Conservation (phyloP, 129 eudicot species). For the Pseudognaphalium luteoalbum region DNA sequence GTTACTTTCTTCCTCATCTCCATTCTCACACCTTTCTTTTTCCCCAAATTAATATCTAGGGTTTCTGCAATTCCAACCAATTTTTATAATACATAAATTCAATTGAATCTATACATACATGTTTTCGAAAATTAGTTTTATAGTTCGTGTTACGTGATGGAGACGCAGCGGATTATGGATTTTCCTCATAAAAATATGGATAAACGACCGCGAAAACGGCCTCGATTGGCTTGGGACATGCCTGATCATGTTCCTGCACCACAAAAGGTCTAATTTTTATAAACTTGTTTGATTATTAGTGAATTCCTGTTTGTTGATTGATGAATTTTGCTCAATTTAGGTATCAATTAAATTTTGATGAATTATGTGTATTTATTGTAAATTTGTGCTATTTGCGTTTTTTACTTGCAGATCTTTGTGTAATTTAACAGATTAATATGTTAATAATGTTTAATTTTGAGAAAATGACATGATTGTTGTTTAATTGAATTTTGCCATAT, state of each 20-base stretch:
- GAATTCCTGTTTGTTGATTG: background rate
- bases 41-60: constrained; percentile 26
- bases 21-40: constrained; percentile 22
- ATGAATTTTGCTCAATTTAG: background rate
- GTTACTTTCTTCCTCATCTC: constrained; percentile 44
- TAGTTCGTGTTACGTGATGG: constrained; percentile 43
- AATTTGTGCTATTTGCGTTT: constrained; percentile 2
- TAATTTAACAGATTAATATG: constrained; percentile 5
- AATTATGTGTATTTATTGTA: background rate
- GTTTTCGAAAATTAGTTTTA: background rate
- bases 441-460: background rate
- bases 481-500: background rate
- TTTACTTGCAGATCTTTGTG: background rate
- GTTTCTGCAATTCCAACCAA: constrained; percentile 22
- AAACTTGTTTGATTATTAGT: background rate
- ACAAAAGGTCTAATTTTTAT: constrained; percentile 43
- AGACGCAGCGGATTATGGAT: constrained; percentile 66
- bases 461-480: background rate
- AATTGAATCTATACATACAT: constrained; percentile 4
- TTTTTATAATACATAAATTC: background rate
- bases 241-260: constrained; percentile 54
- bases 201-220: constrained; percentile 73
- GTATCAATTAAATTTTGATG: background rate
- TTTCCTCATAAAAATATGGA: constrained; percentile 61
- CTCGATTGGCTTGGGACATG: constrained; percentile 80